Conservation (phyloP, 371 early-diverging fungal species). For the Umbelopsis sp. region DNA sequence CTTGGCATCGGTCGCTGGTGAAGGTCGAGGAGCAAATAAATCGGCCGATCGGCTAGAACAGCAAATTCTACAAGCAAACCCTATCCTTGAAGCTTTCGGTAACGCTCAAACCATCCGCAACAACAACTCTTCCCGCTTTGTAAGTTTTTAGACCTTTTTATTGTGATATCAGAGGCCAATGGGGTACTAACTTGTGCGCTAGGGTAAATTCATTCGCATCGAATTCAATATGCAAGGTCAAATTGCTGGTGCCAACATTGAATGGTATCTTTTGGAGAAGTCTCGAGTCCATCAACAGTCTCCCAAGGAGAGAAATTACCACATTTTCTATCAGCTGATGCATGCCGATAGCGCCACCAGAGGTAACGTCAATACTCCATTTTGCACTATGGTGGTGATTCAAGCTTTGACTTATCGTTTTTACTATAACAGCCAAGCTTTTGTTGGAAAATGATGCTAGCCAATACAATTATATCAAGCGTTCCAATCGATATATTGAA, state of each 20-base stretch:
- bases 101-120: constrained; percentile 99
- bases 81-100: constrained; percentile 99
- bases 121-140: constrained; percentile 99
- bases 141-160: constrained; percentile 49
- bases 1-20: constrained; percentile 88
- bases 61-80: constrained; percentile 97
- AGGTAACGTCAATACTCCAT: constrained; percentile 25
- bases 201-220: constrained; percentile 99
- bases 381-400: no score
- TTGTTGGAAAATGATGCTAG: constrained; percentile 25
- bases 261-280: constrained; percentile 98
- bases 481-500: constrained; percentile 85
- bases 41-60: constrained; percentile 66
- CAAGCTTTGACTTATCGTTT: neutral
- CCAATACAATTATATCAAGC: constrained; percentile 58
- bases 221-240: constrained; percentile 90
- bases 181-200: neutral
- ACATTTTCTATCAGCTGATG: constrained; percentile 98
- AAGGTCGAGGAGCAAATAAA: constrained; percentile 39
- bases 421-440: neutral
- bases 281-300: constrained; percentile 96
- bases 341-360: constrained; percentile 78
- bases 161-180: neutral
- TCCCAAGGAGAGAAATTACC: constrained; percentile 95
- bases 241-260: constrained; percentile 97